Evolutionary conservation across 176 grass and related monocot species (phyloP).

Genomic region (Calamus simplicifolius): DNA sequence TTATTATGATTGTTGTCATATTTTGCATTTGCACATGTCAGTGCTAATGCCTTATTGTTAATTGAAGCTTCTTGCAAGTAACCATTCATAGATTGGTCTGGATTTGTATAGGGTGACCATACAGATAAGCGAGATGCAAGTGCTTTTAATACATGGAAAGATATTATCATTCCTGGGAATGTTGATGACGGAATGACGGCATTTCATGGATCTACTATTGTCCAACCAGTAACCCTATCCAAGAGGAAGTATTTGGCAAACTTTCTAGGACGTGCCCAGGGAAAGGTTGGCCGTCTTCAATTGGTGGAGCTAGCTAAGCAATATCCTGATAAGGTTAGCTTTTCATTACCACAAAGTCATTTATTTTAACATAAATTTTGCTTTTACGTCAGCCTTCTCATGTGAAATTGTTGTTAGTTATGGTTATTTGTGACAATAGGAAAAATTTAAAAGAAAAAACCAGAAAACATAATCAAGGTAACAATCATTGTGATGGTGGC

Average conservation of each 20-base stretch:
- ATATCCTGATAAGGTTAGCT: constrained; percentile 77
- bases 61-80: too few relatives aligned
- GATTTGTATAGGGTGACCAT: constrained; percentile 61
- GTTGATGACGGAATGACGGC: constrained; percentile 92
- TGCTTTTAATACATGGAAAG: constrained; percentile 98
- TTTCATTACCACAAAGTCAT: constrained; percentile 22
- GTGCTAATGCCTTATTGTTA: too few relatives aligned
- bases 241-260: constrained; percentile 88
- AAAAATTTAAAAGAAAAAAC: too few relatives aligned
- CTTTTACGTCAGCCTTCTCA: too few relatives aligned
- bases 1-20: too few relatives aligned
- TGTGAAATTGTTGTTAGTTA: too few relatives aligned
- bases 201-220: constrained; percentile 25
- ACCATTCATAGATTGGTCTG: background rate
- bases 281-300: constrained; percentile 76
- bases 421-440: too few relatives aligned
- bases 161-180: constrained; percentile 92
- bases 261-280: constrained; percentile 79
- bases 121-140: constrained; percentile 81
- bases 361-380: background rate
- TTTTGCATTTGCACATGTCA: too few relatives aligned
- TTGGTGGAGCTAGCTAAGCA: constrained; percentile 82
- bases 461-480: too few relatives aligned
- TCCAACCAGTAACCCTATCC: constrained; percentile 55
- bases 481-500: too few relatives aligned